Base-by-base conservation (phyloP, 2,329 filamentous ascomycete genomes). In the Diaporthe aspalathi region DNA sequence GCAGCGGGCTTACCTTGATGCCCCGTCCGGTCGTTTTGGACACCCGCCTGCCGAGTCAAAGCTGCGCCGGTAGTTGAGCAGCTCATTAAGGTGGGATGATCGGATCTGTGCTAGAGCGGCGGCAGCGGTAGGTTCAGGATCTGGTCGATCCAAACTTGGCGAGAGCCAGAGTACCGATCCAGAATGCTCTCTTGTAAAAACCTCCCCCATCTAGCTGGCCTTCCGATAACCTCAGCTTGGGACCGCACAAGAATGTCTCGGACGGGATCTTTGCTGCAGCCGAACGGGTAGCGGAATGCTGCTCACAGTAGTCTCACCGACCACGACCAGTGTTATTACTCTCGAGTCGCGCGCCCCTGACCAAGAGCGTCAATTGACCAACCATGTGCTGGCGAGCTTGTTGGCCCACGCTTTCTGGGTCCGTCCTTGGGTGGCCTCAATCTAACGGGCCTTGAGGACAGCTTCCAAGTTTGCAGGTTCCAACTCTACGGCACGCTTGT, bases 291-390 rank as follows among this genome's bases (percentile, higher is more conserved):
- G 53, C 27, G 57, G 52, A 38, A 47, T 54, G 52, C 47, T 49
- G 62, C 38, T 35, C 35, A 60, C 27, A 14, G 24, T 47, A 68
- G 70, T 53, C 65, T 73, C 71, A 73, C 71, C 68, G 71, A 68
- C 71, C 49, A 24, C 29, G 62, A 50, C 50, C 52, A 7, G 43
- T 68, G 32, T 60, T 65, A 65, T 65, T 52, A 71, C 54, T 14
- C 52, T 71, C 50, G 68, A 66, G 52, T 50, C 67, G 70, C 53
- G 53, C 66, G 71, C 71, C 67, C 69, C 63, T 66, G 56, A 57
- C 71, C 60, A 72, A 63, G 47, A 67, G 35, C 35, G 57, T n/a
- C 62, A 54, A 70, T 70, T 72, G 71, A 72, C 71, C 71, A 72
- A 72, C 71, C 71, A 72, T 70, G 53, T 16, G 52, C 56, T 24